phyloP scores from a whole-genome alignment of 2,329 filamentous ascomycete genomes.

The Cercospora zeina region DNA sequence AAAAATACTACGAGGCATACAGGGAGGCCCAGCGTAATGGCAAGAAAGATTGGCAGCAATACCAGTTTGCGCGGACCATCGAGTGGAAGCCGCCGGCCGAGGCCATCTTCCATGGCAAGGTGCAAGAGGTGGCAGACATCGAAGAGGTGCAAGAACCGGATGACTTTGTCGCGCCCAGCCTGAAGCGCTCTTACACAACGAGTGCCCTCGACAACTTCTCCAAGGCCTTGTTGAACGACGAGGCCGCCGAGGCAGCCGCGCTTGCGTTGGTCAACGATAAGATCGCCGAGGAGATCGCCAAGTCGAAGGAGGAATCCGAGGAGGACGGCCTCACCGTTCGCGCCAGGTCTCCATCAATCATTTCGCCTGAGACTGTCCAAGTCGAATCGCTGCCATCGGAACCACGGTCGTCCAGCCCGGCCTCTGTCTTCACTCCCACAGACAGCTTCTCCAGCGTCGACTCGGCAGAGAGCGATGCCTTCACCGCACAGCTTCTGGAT shows the following conservation, averaged over 20 bases:
- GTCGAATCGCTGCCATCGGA: slow-evolving; percentile 31
- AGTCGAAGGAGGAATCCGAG: slow-evolving; percentile 54
- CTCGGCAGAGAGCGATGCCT: slow-evolving; percentile 63
- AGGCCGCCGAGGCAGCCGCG: slow-evolving; percentile 54
- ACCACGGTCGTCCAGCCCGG: slow-evolving; percentile 29
- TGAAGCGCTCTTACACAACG: slow-evolving; percentile 55
- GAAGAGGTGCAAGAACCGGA: slow-evolving; percentile 44
- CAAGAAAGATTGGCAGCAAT: slow-evolving; percentile 80
- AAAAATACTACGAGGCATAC: slow-evolving; percentile 89
- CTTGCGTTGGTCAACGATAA: slow-evolving; percentile 83
- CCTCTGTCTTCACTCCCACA: slow-evolving; percentile 33
- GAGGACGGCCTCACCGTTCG: slow-evolving; percentile 33
- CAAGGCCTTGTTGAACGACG: slow-evolving; percentile 52
- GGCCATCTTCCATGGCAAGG: slow-evolving; percentile 42
- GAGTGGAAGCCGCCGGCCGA: slow-evolving; percentile 70
- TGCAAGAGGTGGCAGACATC: slow-evolving; percentile 41
- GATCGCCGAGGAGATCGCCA: slow-evolving; percentile 74
- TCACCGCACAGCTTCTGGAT: slow-evolving; percentile 75
- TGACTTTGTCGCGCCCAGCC: slow-evolving; percentile 34
- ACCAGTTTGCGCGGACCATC: slow-evolving; percentile 82
- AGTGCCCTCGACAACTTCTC: slow-evolving; percentile 62
- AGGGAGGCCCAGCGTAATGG: slow-evolving; percentile 72
- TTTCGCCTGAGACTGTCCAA: slow-evolving; percentile 19
- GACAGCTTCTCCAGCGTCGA: slow-evolving; percentile 52
- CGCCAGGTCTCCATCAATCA: slow-evolving; percentile 26